phyloP scores from a whole-genome alignment of 1,139 yeast genomes.

The Yamadazyma dendronema region DNA sequence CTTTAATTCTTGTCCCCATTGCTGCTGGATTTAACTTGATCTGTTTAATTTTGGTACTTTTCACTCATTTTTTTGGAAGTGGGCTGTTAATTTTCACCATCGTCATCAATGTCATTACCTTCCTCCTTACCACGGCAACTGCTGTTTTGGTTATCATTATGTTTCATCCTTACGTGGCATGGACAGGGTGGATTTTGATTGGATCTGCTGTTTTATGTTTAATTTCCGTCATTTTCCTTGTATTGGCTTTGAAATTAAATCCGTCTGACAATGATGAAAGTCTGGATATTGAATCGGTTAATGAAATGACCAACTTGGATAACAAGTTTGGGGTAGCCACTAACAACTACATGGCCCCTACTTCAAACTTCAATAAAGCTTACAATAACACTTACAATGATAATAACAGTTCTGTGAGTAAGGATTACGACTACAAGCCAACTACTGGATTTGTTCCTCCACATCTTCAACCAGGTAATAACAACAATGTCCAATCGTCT shows the following conservation, averaged over 20 bases:
- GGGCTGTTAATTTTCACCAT: conserved; percentile 24
- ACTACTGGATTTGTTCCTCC: conserved; percentile 1
- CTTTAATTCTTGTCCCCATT: conserved; percentile 77
- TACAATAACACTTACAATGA: conserved; percentile 8
- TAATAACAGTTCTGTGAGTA: conserved; percentile 22
- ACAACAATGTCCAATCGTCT: conserved; percentile 1
- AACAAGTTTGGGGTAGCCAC: conserved; percentile 14
- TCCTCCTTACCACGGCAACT: conserved; percentile 50
- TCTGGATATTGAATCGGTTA: conserved; percentile 22
- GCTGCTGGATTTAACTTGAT: conserved; percentile 73
- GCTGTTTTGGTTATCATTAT: conserved; percentile 53
- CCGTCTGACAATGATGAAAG: conserved; percentile 20
- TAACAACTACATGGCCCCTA: conserved; percentile 8
- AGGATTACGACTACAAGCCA: conserved; percentile 28
- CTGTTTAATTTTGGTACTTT: conserved; percentile 36
- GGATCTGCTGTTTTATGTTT: conserved; percentile 62
- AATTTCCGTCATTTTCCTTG: conserved; percentile 29
- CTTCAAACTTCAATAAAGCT: conserved; percentile 3
- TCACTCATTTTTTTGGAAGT: conserved; percentile 24
- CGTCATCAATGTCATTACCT: conserved; percentile 40
- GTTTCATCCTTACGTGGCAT: conserved; percentile 60
- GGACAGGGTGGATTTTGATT: conserved; percentile 70
- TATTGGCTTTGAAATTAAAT: conserved; percentile 19
- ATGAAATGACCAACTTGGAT: conserved; percentile 16
- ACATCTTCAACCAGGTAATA: conserved; percentile 1